These are phyloP conservation scores for Termitomyces eurrhizus DNA, from an alignment of 768 basidiomycete species.

Conservation along the genomic window DNA sequence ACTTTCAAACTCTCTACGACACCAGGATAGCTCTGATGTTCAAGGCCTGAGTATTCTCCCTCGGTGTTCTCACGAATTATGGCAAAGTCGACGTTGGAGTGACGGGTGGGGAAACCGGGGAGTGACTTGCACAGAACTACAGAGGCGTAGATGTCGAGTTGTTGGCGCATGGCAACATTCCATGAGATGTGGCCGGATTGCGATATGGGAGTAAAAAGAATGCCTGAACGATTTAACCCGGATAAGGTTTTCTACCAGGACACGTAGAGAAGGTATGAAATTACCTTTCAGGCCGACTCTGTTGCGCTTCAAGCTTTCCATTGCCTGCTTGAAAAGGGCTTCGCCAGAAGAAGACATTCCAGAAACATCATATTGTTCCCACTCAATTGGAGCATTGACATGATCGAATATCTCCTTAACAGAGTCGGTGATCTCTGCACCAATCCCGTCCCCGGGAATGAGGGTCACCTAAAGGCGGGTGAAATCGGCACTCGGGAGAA, in stretches of 20 bases:
- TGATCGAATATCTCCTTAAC: slow-evolving; percentile 99
- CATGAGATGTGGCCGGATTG: slow-evolving; percentile 96
- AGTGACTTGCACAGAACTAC: slow-evolving; percentile 98
- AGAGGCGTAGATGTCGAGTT: slow-evolving; percentile 98
- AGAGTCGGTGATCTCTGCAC: slow-evolving; percentile 94
- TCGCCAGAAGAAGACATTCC: slow-evolving; percentile 94
- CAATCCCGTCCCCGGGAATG: slow-evolving; percentile 98
- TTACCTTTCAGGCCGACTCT: slow-evolving; percentile 96
- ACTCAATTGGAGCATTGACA: slow-evolving; percentile 97
- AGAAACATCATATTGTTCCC: slow-evolving; percentile 98
- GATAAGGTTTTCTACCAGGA: background rate
- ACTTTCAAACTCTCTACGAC: slow-evolving; percentile 99
- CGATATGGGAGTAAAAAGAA: slow-evolving; percentile 97
- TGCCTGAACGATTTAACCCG: slow-evolving; percentile 51
- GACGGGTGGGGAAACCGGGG: slow-evolving; percentile 93
- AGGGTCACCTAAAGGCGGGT: slow-evolving; percentile 71
- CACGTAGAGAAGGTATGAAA: slow-evolving; percentile 15
- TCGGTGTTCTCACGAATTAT: slow-evolving; percentile 99
- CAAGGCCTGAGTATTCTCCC: slow-evolving; percentile 98
- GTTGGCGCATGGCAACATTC: slow-evolving; percentile 99
- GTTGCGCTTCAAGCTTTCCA: slow-evolving; percentile 97
- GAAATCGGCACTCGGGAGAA: slow-evolving; percentile 20
- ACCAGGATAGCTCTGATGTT: slow-evolving; percentile 97
- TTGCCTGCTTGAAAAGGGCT: slow-evolving; percentile 93
- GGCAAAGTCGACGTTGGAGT: slow-evolving; percentile 95